Evolutionary conservation across 768 basidiomycete genomes (phyloP), one percentile per base, ranked within the genome.

Genomic region (Pleurotus tuber-regium): DNA sequence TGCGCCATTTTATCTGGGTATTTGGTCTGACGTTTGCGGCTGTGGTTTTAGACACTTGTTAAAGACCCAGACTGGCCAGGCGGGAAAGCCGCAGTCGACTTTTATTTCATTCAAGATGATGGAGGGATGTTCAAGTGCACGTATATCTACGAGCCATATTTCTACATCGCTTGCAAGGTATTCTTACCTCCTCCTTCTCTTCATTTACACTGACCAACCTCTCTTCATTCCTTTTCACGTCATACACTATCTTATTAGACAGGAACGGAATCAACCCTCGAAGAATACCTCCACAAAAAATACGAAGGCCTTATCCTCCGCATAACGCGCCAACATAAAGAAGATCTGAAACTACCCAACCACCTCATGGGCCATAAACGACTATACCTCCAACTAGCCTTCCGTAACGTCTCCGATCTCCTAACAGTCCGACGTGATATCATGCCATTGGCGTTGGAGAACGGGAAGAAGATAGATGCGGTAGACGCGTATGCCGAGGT

Each of bases 401-500:
- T 98, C 67, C 80, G 89, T 48, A 98, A 98, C 62, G 87, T 97
- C n/a, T 83, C 87, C 1, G 96, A 98, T 63, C 83, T 99, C 6
- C 82, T 97, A 48, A 61, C 82, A 1, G 92, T 98, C 28, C 79
- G 94, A 53, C 83, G 92, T 43, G 96, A 98, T 26, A 70, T 99
- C 31, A 76, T 92, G 39, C 95, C 97, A 1, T 78, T 98, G 35
- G 96, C 94, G 1, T 79, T 87, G 14, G 84, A 89, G 35, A 99
- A 99, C 56, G 80, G 88, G 52, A 88, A 92, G 3, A 97, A 96
- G 70, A 84, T 95, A 21, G 88, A 90, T 60, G 96, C 97, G 0
- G 87, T 98, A 10, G 97, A 98, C 66, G 94, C 94, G 3, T 99
- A 98, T 61, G 97, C 97, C 2, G 97, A 99, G 61, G 93, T 98